phyloP scores from a whole-genome alignment of 1,284 basidiomycete genomes.

The Malassezia caprae region DNA sequence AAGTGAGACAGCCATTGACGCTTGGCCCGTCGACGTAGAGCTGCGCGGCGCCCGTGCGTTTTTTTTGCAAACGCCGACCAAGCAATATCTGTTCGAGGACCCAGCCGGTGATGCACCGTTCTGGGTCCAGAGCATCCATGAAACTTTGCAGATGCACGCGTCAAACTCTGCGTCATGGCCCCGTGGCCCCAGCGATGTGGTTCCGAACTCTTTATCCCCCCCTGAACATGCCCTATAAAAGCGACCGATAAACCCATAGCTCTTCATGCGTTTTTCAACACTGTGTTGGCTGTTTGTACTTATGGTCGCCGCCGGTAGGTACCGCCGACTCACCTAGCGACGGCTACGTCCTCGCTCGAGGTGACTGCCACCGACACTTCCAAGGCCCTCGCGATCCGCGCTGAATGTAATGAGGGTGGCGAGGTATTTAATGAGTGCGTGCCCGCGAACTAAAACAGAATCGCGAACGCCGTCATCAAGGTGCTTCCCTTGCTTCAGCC shows the following conservation, averaged over 20 bases:
- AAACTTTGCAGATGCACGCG: conserved; percentile 7
- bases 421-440: conserved; percentile 3
- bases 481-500: conserved; percentile 5
- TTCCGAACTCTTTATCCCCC: background rate
- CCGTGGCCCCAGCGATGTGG: background rate
- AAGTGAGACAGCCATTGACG: background rate
- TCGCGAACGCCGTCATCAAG: conserved; percentile 1
- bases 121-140: conserved; percentile 29
- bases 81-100: conserved; percentile 32
- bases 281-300: background rate
- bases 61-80: conserved; percentile 16
- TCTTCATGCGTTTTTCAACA: background rate
- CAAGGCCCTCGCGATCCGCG: background rate
- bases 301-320: background rate
- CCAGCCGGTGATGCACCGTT: conserved; percentile 28
- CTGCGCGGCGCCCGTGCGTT: conserved; percentile 4
- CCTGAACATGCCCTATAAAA: background rate
- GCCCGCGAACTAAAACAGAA: background rate
- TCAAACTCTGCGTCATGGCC: background rate
- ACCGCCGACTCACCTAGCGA: background rate
- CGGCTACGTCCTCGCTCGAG: background rate
- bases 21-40: conserved; percentile 10
- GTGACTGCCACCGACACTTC: background rate
- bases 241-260: background rate
- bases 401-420: background rate